Evolutionary conservation across 2,329 filamentous ascomycete genomes (phyloP), one percentile per base, ranked within the genome.

Genomic region (Bipolaris victoriae): DNA sequence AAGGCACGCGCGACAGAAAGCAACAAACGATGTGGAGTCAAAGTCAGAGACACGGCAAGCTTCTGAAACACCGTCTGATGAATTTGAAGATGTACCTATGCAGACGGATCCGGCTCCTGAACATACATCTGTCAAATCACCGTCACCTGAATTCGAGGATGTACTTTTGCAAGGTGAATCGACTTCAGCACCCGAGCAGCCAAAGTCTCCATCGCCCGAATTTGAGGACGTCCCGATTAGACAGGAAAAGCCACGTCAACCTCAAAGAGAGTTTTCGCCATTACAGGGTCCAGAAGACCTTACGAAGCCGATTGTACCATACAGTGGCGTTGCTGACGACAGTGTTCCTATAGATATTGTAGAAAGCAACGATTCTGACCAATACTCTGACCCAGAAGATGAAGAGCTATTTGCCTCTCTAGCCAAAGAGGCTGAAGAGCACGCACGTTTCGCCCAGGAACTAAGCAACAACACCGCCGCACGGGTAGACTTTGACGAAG

Each of bases 351-450:
- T 71, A 2, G 70, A 70, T 1, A 33, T 72, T 10, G 63, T 63
- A 7, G 72, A 68, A 22, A 37, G 36, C 1, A 62, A 76, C 24
- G 70, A 73, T 5, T 74, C 72, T 10, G 74, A 76, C 36, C 67
- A 76, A 51, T 82, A 82, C 66, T 95, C 90, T 33, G 94, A 98
- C 63, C 90, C 92, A 0, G 95, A 97, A 76, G 94, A 98, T 61
- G 93, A 93, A 71, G 92, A 97, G 66, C 83, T 99, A 6, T 84
- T 98, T 54, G 86, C 86, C 6, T 92, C 94, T 65, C 87, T 99
- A 67, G 93, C 92, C 0, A 86, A 89, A 24, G 96, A 99, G 81
- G 91, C 90, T 1, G 91, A 97, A 77, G 95, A 97, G 68, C 94
- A 99, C 71, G 92, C 91, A 3, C 88, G 94, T 5, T 99, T 99